Evolutionary conservation across 768 basidiomycete genomes (phyloP).

Genomic region (Cytidiella melzeri): DNA sequence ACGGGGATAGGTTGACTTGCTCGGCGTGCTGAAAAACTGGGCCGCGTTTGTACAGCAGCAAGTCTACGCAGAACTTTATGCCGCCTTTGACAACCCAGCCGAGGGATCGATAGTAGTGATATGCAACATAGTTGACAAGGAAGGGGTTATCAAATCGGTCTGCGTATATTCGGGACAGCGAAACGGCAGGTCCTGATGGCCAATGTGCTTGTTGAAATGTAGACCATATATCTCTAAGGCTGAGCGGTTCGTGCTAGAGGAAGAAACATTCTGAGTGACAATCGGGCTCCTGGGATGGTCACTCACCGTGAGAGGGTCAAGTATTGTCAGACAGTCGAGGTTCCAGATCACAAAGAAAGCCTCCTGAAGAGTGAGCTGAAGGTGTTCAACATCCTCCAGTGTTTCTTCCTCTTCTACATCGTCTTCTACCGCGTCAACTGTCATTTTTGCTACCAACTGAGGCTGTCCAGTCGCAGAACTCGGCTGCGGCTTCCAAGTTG

Average conservation of each 20-base stretch:
- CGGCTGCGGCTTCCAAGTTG: conserved; percentile 64
- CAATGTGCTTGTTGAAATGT: conserved; percentile 55
- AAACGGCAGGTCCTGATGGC: conserved; percentile 28
- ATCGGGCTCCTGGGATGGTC: background rate
- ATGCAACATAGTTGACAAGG: conserved; percentile 81
- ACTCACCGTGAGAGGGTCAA: conserved; percentile 60
- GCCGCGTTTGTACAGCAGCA: conserved; percentile 88
- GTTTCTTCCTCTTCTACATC: conserved; percentile 42
- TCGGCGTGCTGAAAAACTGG: conserved; percentile 96
- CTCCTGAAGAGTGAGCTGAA: conserved; percentile 85
- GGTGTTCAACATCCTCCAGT: conserved; percentile 76
- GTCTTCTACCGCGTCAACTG: conserved; percentile 30
- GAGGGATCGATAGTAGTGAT: conserved; percentile 92
- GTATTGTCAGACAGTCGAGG: conserved; percentile 72
- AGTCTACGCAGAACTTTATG: conserved; percentile 96
- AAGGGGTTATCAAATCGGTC: conserved; percentile 85
- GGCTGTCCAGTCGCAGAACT: conserved; percentile 18
- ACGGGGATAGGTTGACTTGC: conserved; percentile 40
- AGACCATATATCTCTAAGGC: conserved; percentile 54
- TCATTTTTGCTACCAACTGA: conserved; percentile 8
- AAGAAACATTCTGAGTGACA: background rate
- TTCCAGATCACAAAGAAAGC: conserved; percentile 86
- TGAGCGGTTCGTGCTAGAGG: conserved; percentile 47
- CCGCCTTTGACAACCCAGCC: conserved; percentile 97
- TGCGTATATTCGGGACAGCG: conserved; percentile 15